Percentiles rank a stretch among this genome's conserved stretches.
phyloP scores from a whole-genome alignment of 495 filamentous ascomycete species.

The Penicillium parvum region DNA sequence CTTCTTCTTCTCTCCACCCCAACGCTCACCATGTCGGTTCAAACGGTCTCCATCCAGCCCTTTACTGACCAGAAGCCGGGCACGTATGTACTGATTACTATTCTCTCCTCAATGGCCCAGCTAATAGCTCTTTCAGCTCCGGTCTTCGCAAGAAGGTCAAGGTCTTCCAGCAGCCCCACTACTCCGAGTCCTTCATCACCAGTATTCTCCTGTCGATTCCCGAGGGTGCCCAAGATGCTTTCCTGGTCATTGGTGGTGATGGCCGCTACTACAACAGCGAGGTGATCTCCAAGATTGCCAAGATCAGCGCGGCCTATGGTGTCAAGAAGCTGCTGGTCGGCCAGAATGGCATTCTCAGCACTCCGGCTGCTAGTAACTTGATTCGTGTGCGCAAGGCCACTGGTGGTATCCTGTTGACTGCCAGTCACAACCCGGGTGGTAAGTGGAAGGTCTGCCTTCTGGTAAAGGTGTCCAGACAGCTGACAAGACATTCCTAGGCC shows the following conservation, averaged over 20 bases:
- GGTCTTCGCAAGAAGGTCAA: constrained; percentile 98
- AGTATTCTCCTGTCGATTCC: constrained; percentile 94
- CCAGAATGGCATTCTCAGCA: constrained; percentile 93
- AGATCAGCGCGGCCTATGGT: constrained; percentile 94
- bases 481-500: constrained; percentile 52
- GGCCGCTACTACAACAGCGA: constrained; percentile 96
- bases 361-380: constrained; percentile 90
- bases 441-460: constrained; percentile 44
- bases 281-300: constrained; percentile 92
- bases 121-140: constrained; percentile 57
- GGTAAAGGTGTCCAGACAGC: neutral
- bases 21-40: constrained; percentile 62
- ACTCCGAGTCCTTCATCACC: constrained; percentile 92
- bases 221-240: constrained; percentile 80
- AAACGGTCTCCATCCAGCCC: constrained; percentile 70
- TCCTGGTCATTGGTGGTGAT: constrained; percentile 96
- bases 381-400: constrained; percentile 92
- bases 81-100: constrained; percentile 66
- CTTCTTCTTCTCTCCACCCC: constrained; percentile 9
- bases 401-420: constrained; percentile 92
- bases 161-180: constrained; percentile 91
- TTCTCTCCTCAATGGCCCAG: constrained; percentile 7
- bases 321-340: constrained; percentile 98
- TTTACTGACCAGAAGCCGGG: constrained; percentile 97
- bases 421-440: constrained; percentile 98